These are phyloP conservation scores for Juncus inflexus DNA, from an alignment of 176 grass and related monocot species.

Conservation along the genomic window DNA sequence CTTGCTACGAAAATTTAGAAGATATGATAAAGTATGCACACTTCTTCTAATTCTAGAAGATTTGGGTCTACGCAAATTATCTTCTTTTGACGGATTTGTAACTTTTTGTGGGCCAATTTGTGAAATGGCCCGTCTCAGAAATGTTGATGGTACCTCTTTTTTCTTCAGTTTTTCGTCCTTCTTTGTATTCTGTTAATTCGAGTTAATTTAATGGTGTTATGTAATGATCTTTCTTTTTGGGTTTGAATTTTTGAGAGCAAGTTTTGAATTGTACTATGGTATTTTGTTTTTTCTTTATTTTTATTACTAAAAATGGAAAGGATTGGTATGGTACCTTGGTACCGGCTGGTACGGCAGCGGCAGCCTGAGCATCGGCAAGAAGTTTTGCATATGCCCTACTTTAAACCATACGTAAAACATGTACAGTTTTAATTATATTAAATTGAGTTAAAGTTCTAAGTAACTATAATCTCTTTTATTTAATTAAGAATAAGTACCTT, in stretches of 20 bases:
- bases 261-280: neutral
- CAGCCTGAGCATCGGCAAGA: conserved; percentile 23
- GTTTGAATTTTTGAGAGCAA: neutral
- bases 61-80: conserved; percentile 12
- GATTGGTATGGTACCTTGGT: conserved; percentile 17
- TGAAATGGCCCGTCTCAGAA: too few species aligned
- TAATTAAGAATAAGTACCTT: conserved; percentile 11
- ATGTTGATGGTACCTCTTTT: too few species aligned
- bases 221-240: neutral
- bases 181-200: too few species aligned
- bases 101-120: too few species aligned
- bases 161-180: too few species aligned
- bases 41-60: conserved; percentile 23
- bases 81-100: neutral
- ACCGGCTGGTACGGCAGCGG: neutral
- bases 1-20: conserved; percentile 26
- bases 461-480: neutral
- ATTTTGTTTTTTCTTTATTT: neutral
- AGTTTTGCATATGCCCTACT: conserved; percentile 21
- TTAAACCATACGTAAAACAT: neutral
- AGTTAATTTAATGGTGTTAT: too few species aligned
- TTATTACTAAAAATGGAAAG: conserved; percentile 2
- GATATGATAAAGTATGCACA: conserved; percentile 22
- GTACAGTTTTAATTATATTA: neutral
- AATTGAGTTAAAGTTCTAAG: neutral